Percentiles rank a stretch among this genome's conserved stretches.
phyloP scores from a whole-genome alignment of 164 flowering plant species.

The Echeveria elegans region DNA sequence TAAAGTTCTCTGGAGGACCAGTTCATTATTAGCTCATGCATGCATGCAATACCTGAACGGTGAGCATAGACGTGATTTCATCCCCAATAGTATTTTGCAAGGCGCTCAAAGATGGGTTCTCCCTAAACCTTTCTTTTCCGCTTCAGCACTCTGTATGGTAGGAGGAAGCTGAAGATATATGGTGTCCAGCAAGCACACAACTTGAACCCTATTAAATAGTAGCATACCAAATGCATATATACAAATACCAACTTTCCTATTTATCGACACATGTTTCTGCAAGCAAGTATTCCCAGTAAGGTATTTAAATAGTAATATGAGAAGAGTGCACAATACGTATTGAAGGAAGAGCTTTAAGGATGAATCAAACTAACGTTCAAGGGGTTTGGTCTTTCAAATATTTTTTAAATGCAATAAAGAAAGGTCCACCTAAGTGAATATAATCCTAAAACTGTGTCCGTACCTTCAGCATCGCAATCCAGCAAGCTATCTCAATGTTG shows the following conservation, averaged over 20 bases:
- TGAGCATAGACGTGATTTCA: constrained; percentile 79
- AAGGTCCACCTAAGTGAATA: not conserved
- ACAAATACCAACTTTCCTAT: not conserved
- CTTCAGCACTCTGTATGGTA: constrained; percentile 94
- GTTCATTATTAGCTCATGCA: constrained; percentile 82
- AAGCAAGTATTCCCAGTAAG: no score
- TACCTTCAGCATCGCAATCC: constrained; percentile 95
- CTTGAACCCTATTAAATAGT: constrained; percentile 74
- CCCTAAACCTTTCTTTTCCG: constrained; percentile 93
- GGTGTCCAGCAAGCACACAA: constrained; percentile 94
- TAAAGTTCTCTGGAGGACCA: constrained; percentile 98
- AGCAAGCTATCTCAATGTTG: constrained; percentile 91
- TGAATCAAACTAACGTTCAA: not conserved
- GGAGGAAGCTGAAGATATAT: constrained; percentile 99
- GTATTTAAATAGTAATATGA: no score
- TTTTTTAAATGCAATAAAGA: not conserved
- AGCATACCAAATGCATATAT: not conserved
- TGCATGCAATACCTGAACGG: constrained; percentile 99
- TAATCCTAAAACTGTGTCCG: not conserved
- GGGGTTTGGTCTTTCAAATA: no score
- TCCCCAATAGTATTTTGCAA: constrained; percentile 77
- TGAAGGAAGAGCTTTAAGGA: no score
- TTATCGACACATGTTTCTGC: no score
- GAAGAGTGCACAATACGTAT: no score
- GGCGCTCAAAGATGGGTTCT: constrained; percentile 96